These are phyloP conservation scores for Salvia miltiorrhiza DNA, from an alignment of 257 asterid species.

Conservation along the genomic window DNA sequence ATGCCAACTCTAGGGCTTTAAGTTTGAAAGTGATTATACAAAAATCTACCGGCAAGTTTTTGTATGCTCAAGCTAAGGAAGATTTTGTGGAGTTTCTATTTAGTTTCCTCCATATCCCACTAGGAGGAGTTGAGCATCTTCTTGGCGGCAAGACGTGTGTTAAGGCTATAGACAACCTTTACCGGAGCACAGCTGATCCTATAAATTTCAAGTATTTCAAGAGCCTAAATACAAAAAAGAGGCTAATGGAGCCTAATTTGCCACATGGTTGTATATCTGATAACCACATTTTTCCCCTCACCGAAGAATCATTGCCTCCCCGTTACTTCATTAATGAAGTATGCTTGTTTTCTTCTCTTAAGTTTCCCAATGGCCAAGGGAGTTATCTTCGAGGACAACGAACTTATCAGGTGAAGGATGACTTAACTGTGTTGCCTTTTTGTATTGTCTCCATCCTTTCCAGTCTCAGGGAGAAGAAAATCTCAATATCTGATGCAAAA, in stretches of 20 bases:
- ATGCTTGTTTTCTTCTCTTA: background rate
- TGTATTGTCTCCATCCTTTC: background rate
- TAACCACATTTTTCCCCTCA: slow-evolving; percentile 14
- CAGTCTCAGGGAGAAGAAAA: background rate
- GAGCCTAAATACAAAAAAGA: background rate
- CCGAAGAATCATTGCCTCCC: background rate
- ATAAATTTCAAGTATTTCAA: background rate
- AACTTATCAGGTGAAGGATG: background rate
- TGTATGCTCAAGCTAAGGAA: slow-evolving; percentile 12
- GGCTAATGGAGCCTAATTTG: slow-evolving; percentile 18
- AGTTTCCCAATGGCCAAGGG: slow-evolving; percentile 10
- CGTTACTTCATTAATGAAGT: no score
- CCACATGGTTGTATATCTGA: slow-evolving; percentile 5
- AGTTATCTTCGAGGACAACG: background rate
- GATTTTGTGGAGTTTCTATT: slow-evolving; percentile 22
- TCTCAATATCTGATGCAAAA: slow-evolving; percentile 16
- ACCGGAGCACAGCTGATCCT: background rate
- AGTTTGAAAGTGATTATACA: slow-evolving; percentile 11
- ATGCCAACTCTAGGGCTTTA: background rate
- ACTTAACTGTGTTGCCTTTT: background rate
- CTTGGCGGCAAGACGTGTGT: slow-evolving; percentile 1
- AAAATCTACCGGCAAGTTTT: slow-evolving; percentile 12
- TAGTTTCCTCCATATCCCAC: slow-evolving; percentile 18
- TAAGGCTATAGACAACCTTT: slow-evolving; percentile 20
- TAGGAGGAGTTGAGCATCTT: slow-evolving; percentile 19